Conservation (phyloP, 2,329 filamentous ascomycete species). For the Eutypa lata region DNA sequence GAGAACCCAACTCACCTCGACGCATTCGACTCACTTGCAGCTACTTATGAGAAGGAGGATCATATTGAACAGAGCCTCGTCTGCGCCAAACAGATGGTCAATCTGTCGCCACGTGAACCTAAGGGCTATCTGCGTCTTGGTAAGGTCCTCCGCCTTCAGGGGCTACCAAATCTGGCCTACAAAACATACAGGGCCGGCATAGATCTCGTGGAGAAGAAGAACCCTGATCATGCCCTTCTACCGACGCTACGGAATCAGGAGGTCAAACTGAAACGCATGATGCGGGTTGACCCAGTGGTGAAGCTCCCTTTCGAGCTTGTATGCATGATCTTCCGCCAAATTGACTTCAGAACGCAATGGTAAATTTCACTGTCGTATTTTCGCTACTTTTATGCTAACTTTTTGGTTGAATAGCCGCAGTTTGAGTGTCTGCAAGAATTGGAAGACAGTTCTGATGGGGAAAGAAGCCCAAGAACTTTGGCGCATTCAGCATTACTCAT, state of each 20-base stretch:
- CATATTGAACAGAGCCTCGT: slow-evolving; percentile 11
- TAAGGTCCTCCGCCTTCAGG: slow-evolving; percentile 20
- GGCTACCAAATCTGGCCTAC: slow-evolving; percentile 13
- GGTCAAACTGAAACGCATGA: slow-evolving; percentile 11
- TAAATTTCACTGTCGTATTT: slow-evolving; percentile 4
- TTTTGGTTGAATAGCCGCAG: slow-evolving; percentile 14
- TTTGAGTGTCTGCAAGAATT: slow-evolving; percentile 22
- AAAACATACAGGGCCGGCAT: slow-evolving; percentile 21
- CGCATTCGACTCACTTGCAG: slow-evolving; percentile 22
- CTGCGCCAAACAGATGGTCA: slow-evolving; percentile 22
- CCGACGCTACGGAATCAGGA: slow-evolving; percentile 13
- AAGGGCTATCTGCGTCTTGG: slow-evolving; percentile 26
- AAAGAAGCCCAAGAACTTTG: slow-evolving; percentile 14
- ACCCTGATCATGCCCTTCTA: slow-evolving; percentile 18
- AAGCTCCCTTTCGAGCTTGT: slow-evolving; percentile 24
- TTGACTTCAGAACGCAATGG: slow-evolving; percentile 20
- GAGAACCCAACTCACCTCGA: slow-evolving; percentile 18
- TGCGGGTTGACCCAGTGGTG: slow-evolving; percentile 18
- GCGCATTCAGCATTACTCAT: slow-evolving; percentile 14
- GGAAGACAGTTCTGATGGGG: slow-evolving; percentile 17
- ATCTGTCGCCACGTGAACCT: slow-evolving; percentile 23
- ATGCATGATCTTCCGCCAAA: slow-evolving; percentile 19
- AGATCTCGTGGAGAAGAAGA: slow-evolving; percentile 21
- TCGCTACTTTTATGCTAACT: neutral
- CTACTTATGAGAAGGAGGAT: slow-evolving; percentile 15